Evolutionary conservation across 805 yeast species (phyloP), one percentile per base, ranked within the genome.

Genomic region (Ogataea polymorpha): DNA sequence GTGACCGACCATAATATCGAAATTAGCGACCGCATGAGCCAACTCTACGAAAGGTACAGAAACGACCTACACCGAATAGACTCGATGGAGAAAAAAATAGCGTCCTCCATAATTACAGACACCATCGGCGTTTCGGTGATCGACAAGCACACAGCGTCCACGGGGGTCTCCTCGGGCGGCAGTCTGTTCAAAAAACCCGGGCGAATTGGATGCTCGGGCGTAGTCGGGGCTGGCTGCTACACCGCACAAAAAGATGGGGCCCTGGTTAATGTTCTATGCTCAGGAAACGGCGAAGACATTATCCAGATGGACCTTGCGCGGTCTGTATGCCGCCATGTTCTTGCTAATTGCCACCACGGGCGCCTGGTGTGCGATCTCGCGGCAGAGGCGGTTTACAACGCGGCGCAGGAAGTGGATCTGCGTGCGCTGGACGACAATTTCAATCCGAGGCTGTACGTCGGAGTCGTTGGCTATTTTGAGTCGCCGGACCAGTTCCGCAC

Each of bases 201-300:
- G 0, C 47, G 82, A 37, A 58, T 75, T 2, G 79, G 82, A 6
- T 76, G 80, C 58, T 78, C 81, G 9, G 79, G 74, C 0, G 46
- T 75, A 1, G 51, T 66, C 2, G 82, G 82, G 2, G 59, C 74
- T 2, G 74, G 74, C 1, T 56, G 67, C 13, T 74, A 58, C 38
- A 26, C 53, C 0, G 45, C 49, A 36, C 36, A 15, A 10, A 23
- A 33, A 5, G 13, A 29, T 5, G 33, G 40, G 2, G 29, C 61
- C 67, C 32, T 53, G 55, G 39, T 48, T 8, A 44, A 35, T 27
- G 45, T 51, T 5, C 51, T 63, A 56, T 72, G 80, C 54, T 70
- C 78, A 27, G 82, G 82, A 3, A 74, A 72, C 50, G 82, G 82
- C 2, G 82, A 77, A 48, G 77, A 75, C 41, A 75, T 77, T 25